Evolutionary conservation across 371 early-diverging fungal species (phyloP).

Genomic region (Gilbertella persicaria): DNA sequence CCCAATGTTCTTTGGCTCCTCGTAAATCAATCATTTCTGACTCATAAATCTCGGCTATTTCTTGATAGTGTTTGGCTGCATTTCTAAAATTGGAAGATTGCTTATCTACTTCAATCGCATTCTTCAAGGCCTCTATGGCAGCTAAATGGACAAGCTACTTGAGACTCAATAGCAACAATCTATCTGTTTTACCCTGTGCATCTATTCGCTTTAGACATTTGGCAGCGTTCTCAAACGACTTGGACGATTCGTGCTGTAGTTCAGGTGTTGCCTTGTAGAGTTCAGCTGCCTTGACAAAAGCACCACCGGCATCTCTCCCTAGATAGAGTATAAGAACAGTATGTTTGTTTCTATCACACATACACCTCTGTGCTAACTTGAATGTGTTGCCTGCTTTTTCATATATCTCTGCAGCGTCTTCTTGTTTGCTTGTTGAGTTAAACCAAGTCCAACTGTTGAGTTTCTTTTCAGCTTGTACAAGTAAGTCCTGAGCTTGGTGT

Average conservation of each 20-base stretch:
- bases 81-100: slow-evolving; percentile 86
- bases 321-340: not conserved
- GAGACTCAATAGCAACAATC: too few relatives aligned
- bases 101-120: slow-evolving; percentile 78
- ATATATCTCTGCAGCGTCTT: slow-evolving; percentile 93
- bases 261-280: slow-evolving; percentile 63
- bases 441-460: slow-evolving; percentile 80
- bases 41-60: slow-evolving; percentile 93
- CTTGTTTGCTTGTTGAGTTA: slow-evolving; percentile 73
- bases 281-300: slow-evolving; percentile 81
- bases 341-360: too few relatives aligned
- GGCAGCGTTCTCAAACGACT: slow-evolving; percentile 81
- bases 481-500: slow-evolving; percentile 69
- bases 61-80: slow-evolving; percentile 92
- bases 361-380: slow-evolving; percentile 87
- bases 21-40: slow-evolving; percentile 80
- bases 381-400: slow-evolving; percentile 88
- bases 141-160: too few relatives aligned
- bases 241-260: slow-evolving; percentile 80
- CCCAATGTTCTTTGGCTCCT: slow-evolving; percentile 84
- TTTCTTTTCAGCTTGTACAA: slow-evolving; percentile 77
- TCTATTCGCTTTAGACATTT: slow-evolving; percentile 83
- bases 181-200: slow-evolving; percentile 84
- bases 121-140: slow-evolving; percentile 70
- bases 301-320: slow-evolving; percentile 94